Percentiles rank a stretch among this genome's conserved stretches.
These are phyloP conservation scores for Suhomyces vadensis DNA, from an alignment of 805 yeast genomes.

Conservation along the genomic window DNA sequence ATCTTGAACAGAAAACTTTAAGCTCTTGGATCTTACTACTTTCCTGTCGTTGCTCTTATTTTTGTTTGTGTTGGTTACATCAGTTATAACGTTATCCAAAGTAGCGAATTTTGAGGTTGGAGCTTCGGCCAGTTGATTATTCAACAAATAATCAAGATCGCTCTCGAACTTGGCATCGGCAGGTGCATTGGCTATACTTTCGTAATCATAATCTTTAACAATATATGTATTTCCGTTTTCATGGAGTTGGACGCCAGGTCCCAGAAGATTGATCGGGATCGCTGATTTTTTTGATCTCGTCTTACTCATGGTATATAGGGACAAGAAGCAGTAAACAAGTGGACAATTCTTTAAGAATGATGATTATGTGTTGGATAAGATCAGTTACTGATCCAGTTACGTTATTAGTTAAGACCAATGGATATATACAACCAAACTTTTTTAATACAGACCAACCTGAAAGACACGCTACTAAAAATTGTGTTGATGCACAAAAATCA, in stretches of 20 bases:
- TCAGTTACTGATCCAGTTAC: background rate
- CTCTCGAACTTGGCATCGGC: slow-evolving; percentile 25
- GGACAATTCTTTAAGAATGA: background rate
- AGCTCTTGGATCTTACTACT: slow-evolving; percentile 2
- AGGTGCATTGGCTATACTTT: slow-evolving; percentile 11
- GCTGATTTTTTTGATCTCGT: slow-evolving; percentile 5
- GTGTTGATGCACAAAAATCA: slow-evolving; percentile 3
- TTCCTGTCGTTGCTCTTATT: slow-evolving; percentile 8
- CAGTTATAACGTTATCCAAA: background rate
- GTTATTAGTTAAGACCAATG: background rate
- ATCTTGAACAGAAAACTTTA: slow-evolving; percentile 20
- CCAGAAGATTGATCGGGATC: slow-evolving; percentile 3
- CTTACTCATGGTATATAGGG: background rate
- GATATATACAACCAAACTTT: background rate
- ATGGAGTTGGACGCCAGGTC: slow-evolving; percentile 1
- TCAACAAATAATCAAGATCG: slow-evolving; percentile 32
- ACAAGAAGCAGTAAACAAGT: background rate
- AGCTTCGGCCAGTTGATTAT: slow-evolving; percentile 8
- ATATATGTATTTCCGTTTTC: background rate
- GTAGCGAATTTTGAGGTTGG: background rate
- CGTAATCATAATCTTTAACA: slow-evolving; percentile 17
- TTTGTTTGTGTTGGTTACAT: background rate
- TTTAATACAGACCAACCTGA: background rate
- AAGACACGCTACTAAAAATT: slow-evolving; percentile 2
- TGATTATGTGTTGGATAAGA: background rate